These are phyloP conservation scores for Entophlyctis luteolus DNA, from an alignment of 192 early-diverging fungal genomes.

Conservation along the genomic window DNA sequence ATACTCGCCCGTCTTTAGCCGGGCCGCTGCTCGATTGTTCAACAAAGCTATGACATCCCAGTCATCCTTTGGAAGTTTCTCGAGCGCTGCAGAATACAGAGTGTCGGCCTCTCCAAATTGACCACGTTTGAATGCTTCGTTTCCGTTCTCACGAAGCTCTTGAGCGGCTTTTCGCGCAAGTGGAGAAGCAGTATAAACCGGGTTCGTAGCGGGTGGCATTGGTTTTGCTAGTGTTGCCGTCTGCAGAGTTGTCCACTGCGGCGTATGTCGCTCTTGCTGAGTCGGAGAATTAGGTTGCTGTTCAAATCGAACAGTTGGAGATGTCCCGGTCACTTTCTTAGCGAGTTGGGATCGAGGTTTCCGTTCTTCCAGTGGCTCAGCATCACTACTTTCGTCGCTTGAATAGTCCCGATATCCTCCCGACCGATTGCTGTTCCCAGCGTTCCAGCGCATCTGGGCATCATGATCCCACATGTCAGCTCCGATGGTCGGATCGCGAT, in stretches of 20 bases:
- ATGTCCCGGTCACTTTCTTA: neutral
- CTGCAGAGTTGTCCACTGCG: neutral
- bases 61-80: conserved; percentile 59
- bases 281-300: neutral
- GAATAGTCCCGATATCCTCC: conserved; percentile 28
- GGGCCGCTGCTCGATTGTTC: conserved; percentile 82
- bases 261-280: neutral
- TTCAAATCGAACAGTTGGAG: neutral
- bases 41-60: conserved; percentile 58
- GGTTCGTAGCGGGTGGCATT: neutral
- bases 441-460: neutral
- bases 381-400: conserved; percentile 26
- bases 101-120: conserved; percentile 79
- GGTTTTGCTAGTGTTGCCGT: neutral
- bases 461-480: neutral
- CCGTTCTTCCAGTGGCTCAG: conserved; percentile 23
- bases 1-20: conserved; percentile 81
- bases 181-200: conserved; percentile 35
- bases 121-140: conserved; percentile 81
- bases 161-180: conserved; percentile 13
- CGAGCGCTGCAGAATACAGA: conserved; percentile 67
- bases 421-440: neutral
- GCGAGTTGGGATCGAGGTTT: neutral
- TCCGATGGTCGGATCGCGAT: neutral
- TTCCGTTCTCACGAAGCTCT: conserved; percentile 56